phyloP scores from a whole-genome alignment of 1,139 yeast genomes.

The Geotrichum australiense region DNA sequence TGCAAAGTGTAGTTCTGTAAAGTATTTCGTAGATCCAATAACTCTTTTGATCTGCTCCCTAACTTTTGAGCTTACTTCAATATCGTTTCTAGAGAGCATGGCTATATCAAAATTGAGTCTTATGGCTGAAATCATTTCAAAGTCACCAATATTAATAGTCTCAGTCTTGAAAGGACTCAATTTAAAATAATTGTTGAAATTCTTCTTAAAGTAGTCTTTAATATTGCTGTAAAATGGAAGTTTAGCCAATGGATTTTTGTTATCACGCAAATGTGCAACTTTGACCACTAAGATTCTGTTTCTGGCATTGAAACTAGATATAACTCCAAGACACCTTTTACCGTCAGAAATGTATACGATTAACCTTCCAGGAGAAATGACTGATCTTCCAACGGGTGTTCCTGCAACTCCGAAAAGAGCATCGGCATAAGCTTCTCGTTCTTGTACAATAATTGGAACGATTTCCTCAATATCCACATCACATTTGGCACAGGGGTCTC shows the following conservation, averaged over 20 bases:
- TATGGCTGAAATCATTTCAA: constrained; percentile 48
- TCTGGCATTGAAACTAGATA: constrained; percentile 9
- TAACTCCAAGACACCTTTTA: constrained; percentile 46
- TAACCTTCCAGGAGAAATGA: constrained; percentile 53
- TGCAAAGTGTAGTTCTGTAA: constrained; percentile 36
- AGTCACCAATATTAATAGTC: constrained; percentile 41
- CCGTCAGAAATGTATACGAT: constrained; percentile 50
- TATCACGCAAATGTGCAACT: constrained; percentile 3
- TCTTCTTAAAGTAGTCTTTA: constrained; percentile 30
- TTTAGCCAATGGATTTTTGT: constrained; percentile 21
- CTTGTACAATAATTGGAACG: constrained; percentile 42
- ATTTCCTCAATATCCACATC: constrained; percentile 40
- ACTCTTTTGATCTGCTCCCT: constrained; percentile 39
- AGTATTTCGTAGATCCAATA: constrained; percentile 40
- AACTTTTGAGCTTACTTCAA: constrained; percentile 40
- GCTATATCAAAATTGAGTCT: constrained; percentile 40
- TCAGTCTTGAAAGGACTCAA: constrained; percentile 32
- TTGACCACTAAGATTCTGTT: constrained; percentile 5
- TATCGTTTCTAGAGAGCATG: constrained; percentile 42
- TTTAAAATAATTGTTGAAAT: constrained; percentile 29
- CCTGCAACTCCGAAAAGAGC: constrained; percentile 43
- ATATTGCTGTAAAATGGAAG: constrained; percentile 50
- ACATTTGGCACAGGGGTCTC: constrained; percentile 38
- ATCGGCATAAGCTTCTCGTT: constrained; percentile 40
- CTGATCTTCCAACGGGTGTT: constrained; percentile 42